phyloP scores from a whole-genome alignment of 1,284 basidiomycete genomes.

The Boletus holoroseus region DNA sequence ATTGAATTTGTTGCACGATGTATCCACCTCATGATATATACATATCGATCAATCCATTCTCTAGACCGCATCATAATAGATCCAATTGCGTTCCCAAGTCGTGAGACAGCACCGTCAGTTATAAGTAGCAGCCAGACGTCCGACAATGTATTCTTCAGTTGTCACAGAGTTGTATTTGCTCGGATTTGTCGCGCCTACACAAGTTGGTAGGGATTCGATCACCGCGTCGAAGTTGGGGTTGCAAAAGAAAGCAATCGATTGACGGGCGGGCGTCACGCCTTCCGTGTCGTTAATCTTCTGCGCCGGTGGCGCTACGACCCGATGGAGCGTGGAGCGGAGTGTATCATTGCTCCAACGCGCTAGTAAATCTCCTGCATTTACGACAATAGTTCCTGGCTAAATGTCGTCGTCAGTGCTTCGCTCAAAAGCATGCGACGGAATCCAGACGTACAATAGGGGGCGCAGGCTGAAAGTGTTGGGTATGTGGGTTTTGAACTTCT shows the following conservation, averaged over 20 bases:
- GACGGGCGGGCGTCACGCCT: slow-evolving; percentile 57
- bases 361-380: slow-evolving; percentile 80
- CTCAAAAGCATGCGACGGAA: slow-evolving; percentile 1
- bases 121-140: slow-evolving; percentile 60
- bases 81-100: neutral
- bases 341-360: slow-evolving; percentile 82
- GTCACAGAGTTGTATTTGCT: slow-evolving; percentile 60
- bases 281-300: slow-evolving; percentile 46
- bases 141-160: slow-evolving; percentile 73
- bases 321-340: slow-evolving; percentile 73
- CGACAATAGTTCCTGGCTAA: slow-evolving; percentile 73
- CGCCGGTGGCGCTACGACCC: slow-evolving; percentile 69
- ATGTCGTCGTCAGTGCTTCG: slow-evolving; percentile 11
- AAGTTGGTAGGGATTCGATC: slow-evolving; percentile 71
- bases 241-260: slow-evolving; percentile 85
- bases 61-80: slow-evolving; percentile 2
- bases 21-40: slow-evolving; percentile 17
- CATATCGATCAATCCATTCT: slow-evolving; percentile 8
- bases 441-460: slow-evolving; percentile 60
- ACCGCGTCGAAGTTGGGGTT: slow-evolving; percentile 71
- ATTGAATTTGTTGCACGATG: slow-evolving; percentile 26
- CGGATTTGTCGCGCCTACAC: slow-evolving; percentile 47
- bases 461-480: slow-evolving; percentile 64
- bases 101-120: slow-evolving; percentile 11
- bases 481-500: slow-evolving; percentile 76